Percentiles rank a stretch among this genome's conserved stretches.
Evolutionary conservation across 176 grass and related monocot genomes (phyloP).

Genomic region (Oryza brachyantha): DNA sequence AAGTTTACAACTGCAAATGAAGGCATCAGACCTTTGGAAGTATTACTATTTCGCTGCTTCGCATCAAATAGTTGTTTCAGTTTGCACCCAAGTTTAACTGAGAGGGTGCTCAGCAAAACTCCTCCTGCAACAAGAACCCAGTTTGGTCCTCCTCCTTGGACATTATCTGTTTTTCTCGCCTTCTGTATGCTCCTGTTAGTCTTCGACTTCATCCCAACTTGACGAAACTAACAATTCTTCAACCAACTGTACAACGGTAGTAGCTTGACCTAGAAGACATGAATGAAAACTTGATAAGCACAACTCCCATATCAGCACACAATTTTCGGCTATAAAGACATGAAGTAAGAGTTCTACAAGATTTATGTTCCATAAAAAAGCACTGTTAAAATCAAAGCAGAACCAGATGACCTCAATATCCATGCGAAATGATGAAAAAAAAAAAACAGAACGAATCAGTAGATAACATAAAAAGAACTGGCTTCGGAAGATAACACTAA

Average conservation of each 20-base stretch:
- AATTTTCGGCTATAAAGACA: background rate
- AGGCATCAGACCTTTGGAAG: conserved; percentile 58
- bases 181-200: conserved; percentile 61
- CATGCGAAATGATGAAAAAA: background rate
- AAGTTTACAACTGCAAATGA: conserved; percentile 9
- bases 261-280: conserved; percentile 38
- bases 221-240: conserved; percentile 35
- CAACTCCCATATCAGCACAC: background rate
- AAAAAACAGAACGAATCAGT: background rate
- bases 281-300: conserved; percentile 18
- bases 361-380: background rate
- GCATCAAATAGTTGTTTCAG: conserved; percentile 69
- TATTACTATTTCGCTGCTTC: conserved; percentile 48
- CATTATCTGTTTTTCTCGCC: conserved; percentile 42
- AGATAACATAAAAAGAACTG: background rate
- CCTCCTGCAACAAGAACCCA: conserved; percentile 87
- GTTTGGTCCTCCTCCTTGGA: conserved; percentile 75
- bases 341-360: background rate
- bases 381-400: background rate
- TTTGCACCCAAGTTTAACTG: conserved; percentile 81
- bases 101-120: conserved; percentile 77
- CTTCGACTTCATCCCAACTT: conserved; percentile 67
- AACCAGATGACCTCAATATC: background rate
- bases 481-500: background rate
- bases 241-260: conserved; percentile 15